Evolutionary conservation across 2,329 filamentous ascomycete species (phyloP).

Genomic region (Didymella lethalis): DNA sequence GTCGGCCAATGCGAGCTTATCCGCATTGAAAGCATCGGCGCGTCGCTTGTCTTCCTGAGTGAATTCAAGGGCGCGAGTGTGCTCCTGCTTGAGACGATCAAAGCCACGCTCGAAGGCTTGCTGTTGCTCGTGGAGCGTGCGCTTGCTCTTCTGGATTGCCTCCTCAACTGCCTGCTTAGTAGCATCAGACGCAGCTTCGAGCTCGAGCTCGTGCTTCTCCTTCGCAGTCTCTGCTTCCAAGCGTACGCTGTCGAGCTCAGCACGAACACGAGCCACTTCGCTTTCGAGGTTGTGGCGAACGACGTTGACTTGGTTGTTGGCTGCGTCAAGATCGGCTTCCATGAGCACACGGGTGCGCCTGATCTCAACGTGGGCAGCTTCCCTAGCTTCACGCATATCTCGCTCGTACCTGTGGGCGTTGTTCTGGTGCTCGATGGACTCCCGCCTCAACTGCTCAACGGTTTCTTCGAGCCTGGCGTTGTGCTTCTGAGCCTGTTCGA

Average conservation of each 20-base stretch:
- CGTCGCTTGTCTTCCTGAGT: conserved; percentile 82
- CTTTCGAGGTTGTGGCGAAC: conserved; percentile 83
- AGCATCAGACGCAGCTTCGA: conserved; percentile 79
- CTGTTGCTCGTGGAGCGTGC: conserved; percentile 63
- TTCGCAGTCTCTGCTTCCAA: conserved; percentile 83
- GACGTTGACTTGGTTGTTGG: conserved; percentile 85
- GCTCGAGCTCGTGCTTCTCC: conserved; percentile 80
- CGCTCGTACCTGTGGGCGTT: conserved; percentile 74
- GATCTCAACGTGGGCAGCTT: conserved; percentile 80
- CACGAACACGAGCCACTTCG: conserved; percentile 74
- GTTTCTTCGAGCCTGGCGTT: conserved; percentile 71
- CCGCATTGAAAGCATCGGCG: conserved; percentile 78
- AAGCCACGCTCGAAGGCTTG: conserved; percentile 48
- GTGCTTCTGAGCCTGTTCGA: conserved; percentile 65
- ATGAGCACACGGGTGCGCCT: conserved; percentile 80
- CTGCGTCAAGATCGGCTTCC: conserved; percentile 81
- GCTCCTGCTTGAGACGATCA: conserved; percentile 62
- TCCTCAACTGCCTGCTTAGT: conserved; percentile 68
- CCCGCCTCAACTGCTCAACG: conserved; percentile 62
- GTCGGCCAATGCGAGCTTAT: conserved; percentile 81
- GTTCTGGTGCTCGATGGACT: conserved; percentile 77
- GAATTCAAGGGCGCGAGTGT: conserved; percentile 70
- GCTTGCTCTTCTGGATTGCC: conserved; percentile 61
- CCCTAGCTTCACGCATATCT: conserved; percentile 83
- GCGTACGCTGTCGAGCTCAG: conserved; percentile 78